These are phyloP conservation scores for Lipomyces yamanashiensis DNA, from an alignment of 805 yeast species.

Conservation along the genomic window DNA sequence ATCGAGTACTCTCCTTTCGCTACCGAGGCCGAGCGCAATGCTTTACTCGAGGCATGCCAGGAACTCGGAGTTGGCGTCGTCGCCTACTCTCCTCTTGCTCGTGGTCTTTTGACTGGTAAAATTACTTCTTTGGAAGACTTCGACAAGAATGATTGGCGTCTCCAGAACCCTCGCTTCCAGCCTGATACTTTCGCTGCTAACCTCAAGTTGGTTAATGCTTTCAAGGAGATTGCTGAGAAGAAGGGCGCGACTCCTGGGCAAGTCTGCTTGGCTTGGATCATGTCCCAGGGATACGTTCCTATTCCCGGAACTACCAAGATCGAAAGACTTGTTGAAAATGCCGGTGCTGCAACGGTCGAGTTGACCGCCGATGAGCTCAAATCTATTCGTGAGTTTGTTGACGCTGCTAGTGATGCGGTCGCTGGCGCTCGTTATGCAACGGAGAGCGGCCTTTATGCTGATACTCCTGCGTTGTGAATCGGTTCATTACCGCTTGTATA, in stretches of 20 bases:
- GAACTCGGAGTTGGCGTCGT: conserved; percentile 68
- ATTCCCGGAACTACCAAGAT: conserved; percentile 76
- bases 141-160: conserved; percentile 62
- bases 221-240: conserved; percentile 56
- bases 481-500: not conserved
- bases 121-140: conserved; percentile 52
- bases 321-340: conserved; percentile 65
- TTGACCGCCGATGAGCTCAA: conserved; percentile 25
- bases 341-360: conserved; percentile 39
- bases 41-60: conserved; percentile 63
- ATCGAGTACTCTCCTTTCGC: conserved; percentile 75
- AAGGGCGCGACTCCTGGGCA: conserved; percentile 63
- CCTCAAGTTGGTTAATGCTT: conserved; percentile 52
- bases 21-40: conserved; percentile 65
- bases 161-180: conserved; percentile 59
- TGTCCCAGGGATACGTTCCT: conserved; percentile 62
- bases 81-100: conserved; percentile 83
- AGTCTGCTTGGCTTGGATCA: conserved; percentile 69
- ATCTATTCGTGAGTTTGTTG: conserved; percentile 26
- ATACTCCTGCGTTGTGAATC: conserved; percentile 10
- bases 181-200: conserved; percentile 63
- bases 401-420: conserved; percentile 18
- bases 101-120: conserved; percentile 75
- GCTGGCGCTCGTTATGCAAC: conserved; percentile 10
- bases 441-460: conserved; percentile 7